Conservation (phyloP, 2,329 filamentous ascomycete species). For the Daldinia eschscholtzii region DNA sequence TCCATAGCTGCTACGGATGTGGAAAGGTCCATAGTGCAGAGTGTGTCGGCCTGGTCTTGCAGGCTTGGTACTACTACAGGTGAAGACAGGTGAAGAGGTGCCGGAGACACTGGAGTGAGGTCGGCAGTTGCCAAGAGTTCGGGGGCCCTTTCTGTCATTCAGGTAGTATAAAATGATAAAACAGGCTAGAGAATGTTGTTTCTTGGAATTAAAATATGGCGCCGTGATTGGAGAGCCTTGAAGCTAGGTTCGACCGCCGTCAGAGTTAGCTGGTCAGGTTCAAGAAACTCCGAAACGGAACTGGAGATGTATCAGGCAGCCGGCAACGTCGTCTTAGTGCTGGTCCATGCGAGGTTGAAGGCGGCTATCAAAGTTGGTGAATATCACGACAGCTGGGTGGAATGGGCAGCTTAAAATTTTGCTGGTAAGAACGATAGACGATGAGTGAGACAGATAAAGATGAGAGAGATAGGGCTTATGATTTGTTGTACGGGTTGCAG, state of each 20-base stretch:
- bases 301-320: neutral
- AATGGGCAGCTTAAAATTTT: neutral
- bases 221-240: neutral
- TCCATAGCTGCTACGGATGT: conserved; percentile 26
- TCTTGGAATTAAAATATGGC: neutral
- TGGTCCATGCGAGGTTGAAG: conserved; percentile 12
- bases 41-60: conserved; percentile 65
- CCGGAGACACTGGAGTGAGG: conserved; percentile 65
- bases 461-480: neutral
- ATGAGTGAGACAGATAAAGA: neutral
- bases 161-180: conserved; percentile 37
- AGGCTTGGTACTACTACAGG: conserved; percentile 63
- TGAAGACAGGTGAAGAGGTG: conserved; percentile 61
- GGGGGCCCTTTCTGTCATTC: conserved; percentile 63
- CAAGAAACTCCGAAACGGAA: neutral
- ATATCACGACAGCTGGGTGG: conserved; percentile 13
- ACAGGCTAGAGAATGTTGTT: conserved; percentile 17
- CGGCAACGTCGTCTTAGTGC: neutral
- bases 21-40: conserved; percentile 57
- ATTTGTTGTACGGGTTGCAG: neutral
- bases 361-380: conserved; percentile 16
- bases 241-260: neutral
- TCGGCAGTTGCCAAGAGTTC: conserved; percentile 66
- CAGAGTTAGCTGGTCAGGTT: neutral
- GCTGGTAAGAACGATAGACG: conserved; percentile 1